Evolutionary conservation across 2,329 filamentous ascomycete genomes (phyloP).

Genomic region (Paecilomyces fulvus): DNA sequence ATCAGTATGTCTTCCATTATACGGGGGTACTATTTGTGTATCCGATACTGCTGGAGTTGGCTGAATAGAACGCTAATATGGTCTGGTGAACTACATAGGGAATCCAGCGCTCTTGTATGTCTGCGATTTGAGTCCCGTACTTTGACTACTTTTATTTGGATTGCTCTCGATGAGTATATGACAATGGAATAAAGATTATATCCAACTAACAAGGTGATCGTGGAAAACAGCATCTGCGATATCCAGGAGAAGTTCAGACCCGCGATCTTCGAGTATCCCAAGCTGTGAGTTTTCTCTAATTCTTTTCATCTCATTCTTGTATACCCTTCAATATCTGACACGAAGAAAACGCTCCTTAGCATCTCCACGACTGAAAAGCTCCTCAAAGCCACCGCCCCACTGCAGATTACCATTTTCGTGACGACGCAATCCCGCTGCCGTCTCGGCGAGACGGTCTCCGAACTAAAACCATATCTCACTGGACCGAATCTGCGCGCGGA

Average conservation of each 20-base stretch:
- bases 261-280: slow-evolving; percentile 76
- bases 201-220: background rate
- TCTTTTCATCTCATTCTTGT: background rate
- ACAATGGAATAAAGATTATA: background rate
- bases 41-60: background rate
- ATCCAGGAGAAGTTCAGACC: slow-evolving; percentile 86
- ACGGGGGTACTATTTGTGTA: background rate
- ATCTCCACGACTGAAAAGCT: slow-evolving; percentile 61
- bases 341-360: slow-evolving; percentile 29
- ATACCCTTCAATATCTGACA: background rate
- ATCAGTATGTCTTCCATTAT: background rate
- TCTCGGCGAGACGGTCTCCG: slow-evolving; percentile 71
- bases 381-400: slow-evolving; percentile 46
- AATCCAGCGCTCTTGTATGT: slow-evolving; percentile 41
- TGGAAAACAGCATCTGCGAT: slow-evolving; percentile 66
- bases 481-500: slow-evolving; percentile 44
- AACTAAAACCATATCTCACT: slow-evolving; percentile 49
- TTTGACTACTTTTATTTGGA: background rate
- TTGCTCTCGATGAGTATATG: background rate
- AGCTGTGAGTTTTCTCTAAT: slow-evolving; percentile 50
- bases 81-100: slow-evolving; percentile 16
- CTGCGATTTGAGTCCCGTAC: background rate
- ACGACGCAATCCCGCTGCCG: slow-evolving; percentile 77
- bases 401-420: slow-evolving; percentile 65
- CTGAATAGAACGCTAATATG: background rate